These are phyloP conservation scores for Candida cerambycidarum DNA, from an alignment of 805 yeast genomes.

Conservation along the genomic window DNA sequence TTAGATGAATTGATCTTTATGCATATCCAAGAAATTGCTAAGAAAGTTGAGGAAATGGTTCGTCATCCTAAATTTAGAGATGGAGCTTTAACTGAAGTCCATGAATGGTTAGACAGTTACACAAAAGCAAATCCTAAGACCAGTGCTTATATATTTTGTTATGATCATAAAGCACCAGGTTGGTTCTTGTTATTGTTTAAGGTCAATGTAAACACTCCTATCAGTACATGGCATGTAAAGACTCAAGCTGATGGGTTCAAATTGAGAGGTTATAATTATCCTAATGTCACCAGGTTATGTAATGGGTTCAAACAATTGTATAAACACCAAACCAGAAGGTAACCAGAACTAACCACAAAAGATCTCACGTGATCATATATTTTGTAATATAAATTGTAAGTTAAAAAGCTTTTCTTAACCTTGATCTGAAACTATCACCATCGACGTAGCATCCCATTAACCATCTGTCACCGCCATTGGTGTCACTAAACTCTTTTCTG, in stretches of 20 bases:
- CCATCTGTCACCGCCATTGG: slow-evolving; percentile 59
- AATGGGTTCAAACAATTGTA: slow-evolving; percentile 87
- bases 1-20: slow-evolving; percentile 89
- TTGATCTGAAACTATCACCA: slow-evolving; percentile 68
- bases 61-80: slow-evolving; percentile 84
- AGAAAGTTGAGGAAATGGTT: slow-evolving; percentile 79
- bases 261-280: slow-evolving; percentile 76
- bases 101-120: slow-evolving; percentile 83
- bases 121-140: slow-evolving; percentile 88
- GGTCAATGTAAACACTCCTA: slow-evolving; percentile 63
- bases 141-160: slow-evolving; percentile 87
- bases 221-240: slow-evolving; percentile 86
- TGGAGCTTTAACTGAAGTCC: slow-evolving; percentile 77
- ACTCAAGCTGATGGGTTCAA: slow-evolving; percentile 86
- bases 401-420: slow-evolving; percentile 34
- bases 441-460: slow-evolving; percentile 76
- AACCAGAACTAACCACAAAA: slow-evolving; percentile 10
- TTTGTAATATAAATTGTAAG: slow-evolving; percentile 8
- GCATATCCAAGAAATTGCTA: slow-evolving; percentile 80
- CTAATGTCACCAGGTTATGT: slow-evolving; percentile 84
- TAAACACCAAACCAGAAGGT: slow-evolving; percentile 22
- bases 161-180: slow-evolving; percentile 91
- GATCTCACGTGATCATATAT: too few species aligned
- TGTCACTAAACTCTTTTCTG: slow-evolving; percentile 42
- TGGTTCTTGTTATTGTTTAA: slow-evolving; percentile 87